A percentile compares a stretch with the other conserved stretches of the same genome.
These are phyloP conservation scores for Suillus fuscotomentosus DNA, from an alignment of 768 basidiomycete species.

Conservation along the genomic window DNA sequence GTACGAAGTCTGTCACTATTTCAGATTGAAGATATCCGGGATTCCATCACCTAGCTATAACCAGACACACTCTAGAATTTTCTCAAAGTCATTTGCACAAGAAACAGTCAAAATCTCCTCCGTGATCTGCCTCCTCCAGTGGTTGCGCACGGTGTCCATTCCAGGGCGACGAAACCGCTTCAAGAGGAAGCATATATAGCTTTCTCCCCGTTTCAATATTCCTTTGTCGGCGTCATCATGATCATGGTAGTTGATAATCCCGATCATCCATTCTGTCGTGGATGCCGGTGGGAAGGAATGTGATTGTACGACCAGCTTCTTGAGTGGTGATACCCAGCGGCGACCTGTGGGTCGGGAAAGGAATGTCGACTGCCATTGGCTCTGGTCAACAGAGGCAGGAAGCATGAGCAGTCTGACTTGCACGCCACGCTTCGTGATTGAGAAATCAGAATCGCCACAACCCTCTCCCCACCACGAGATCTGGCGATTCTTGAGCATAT, in stretches of 20 bases:
- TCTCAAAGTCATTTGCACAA: neutral
- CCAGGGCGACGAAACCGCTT: neutral
- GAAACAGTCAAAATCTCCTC: neutral
- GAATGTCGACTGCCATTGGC: conserved; percentile 1
- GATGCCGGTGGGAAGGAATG: neutral
- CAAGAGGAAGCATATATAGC: conserved; percentile 5
- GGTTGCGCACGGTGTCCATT: neutral
- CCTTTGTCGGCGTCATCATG: neutral
- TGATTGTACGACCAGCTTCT: neutral
- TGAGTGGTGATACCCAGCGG: neutral
- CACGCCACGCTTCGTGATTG: conserved; percentile 8
- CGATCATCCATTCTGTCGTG: conserved; percentile 2
- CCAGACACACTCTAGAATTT: neutral
- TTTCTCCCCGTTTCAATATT: neutral
- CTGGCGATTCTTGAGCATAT: conserved; percentile 2
- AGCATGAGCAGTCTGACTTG: conserved; percentile 8
- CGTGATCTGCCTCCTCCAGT: conserved; percentile 1
- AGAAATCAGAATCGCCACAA: neutral
- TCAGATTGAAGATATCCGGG: neutral
- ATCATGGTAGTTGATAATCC: conserved; percentile 1
- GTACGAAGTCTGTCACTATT: neutral
- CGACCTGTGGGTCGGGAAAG: neutral
- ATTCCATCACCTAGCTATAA: neutral
- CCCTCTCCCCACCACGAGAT: conserved; percentile 5
- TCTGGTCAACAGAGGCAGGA: neutral